Percentiles rank a stretch among this genome's conserved stretches.
phyloP scores from a whole-genome alignment of 345 rosid genomes.

The Acer saccharum region DNA sequence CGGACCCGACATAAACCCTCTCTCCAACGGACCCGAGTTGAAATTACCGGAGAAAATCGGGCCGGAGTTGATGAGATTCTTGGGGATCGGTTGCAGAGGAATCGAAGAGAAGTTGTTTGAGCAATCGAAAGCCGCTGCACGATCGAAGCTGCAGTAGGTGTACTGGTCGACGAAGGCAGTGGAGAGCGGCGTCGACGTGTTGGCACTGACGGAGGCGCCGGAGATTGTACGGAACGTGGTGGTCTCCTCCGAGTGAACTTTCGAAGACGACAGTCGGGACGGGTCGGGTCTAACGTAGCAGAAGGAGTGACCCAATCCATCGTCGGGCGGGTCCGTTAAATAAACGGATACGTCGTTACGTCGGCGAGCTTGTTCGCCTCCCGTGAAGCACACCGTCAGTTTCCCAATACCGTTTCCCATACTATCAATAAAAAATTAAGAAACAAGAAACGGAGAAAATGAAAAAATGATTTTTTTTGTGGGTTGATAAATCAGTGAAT shows the following conservation, averaged over 20 bases:
- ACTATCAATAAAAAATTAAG: not conserved
- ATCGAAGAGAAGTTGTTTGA: constrained; percentile 83
- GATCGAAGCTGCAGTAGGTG: constrained; percentile 53
- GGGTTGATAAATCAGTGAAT: not conserved
- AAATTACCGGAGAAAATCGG: constrained; percentile 50
- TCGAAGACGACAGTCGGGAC: constrained; percentile 62
- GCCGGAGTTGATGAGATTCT: constrained; percentile 53
- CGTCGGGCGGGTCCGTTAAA: constrained; percentile 68
- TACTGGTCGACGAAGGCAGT: constrained; percentile 77
- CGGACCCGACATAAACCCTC: constrained; percentile 93
- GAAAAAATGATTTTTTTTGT: not conserved
- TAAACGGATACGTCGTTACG: constrained; percentile 41
- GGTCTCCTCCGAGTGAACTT: constrained; percentile 82
- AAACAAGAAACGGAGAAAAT: not conserved
- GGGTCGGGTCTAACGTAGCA: constrained; percentile 86
- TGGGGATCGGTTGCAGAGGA: constrained; percentile 88
- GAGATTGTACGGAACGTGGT: constrained; percentile 90
- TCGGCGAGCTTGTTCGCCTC: constrained; percentile 49
- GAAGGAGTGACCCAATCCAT: constrained; percentile 92
- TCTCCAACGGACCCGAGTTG: constrained; percentile 78
- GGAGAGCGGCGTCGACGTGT: constrained; percentile 88
- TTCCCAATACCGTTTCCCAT: constrained; percentile 92
- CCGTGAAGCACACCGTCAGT: constrained; percentile 72
- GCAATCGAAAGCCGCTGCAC: constrained; percentile 95
- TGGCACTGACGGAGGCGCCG: constrained; percentile 97